Base-by-base conservation (phyloP, 495 filamentous ascomycete genomes). In the Aspergillus panamensis region DNA sequence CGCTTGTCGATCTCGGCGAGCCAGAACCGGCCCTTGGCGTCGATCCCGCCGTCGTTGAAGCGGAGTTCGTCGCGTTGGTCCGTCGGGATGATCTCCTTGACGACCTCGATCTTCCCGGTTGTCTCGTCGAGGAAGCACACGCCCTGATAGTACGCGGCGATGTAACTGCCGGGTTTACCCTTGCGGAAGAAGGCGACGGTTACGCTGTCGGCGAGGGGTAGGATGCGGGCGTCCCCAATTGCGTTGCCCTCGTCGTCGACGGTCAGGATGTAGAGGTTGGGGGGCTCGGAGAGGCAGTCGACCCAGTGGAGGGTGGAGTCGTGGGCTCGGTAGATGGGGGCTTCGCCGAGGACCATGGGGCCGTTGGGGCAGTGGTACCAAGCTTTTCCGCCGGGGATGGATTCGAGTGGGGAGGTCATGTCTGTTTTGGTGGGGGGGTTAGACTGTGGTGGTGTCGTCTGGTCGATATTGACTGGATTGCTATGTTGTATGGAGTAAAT, bases 221-320 rank as follows among this genome's bases (percentile, higher is more conserved):
- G 25, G 10, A 69, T 32, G 0, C 64, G 57, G 13, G 57, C 53
- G 5, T 62, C 39, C 1, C 61, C 62, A 8, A 51, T 44, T 3
- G 66, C 51, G 42, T 64, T 61, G 9, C 58, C 54, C 0, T 65
- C 56, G 12, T 63, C 51, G 40, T 66, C 55, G 21, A 66, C 62
- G 13, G 56, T 52, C 19, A 69, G 62, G 21, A 69, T 63, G 52
- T 69, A 66, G 29, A 69, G 57, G 32, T 65, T 59, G 29, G 39
- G 31, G 12, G 66, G 66, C 0, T 57, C 54, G 25, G 59, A 59
- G 21, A 69, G 62, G 31, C 64, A 66, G 42, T 69, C 66, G 12
- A 69, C 55, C 66, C 66, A 69, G 59, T 69, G 66, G 2, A 69
- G 42, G 0, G 66, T 69, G 3, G 57, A 63, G 53, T 69, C 62